Conservation (phyloP, 148 eudicot genomes). For the Bassia scoparia region DNA sequence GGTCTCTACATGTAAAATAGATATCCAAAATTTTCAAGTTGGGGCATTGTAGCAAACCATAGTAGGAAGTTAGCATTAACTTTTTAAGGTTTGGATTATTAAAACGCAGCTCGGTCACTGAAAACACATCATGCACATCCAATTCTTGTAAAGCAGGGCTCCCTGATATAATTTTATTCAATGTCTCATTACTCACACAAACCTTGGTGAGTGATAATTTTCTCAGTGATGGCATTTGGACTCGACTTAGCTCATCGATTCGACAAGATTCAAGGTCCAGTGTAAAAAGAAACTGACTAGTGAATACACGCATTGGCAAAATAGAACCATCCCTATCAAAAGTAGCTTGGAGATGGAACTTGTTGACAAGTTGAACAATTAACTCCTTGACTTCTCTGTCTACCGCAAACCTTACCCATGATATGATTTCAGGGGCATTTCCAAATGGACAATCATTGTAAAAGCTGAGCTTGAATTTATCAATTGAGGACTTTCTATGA, state of each 20-base stretch:
- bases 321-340: too few species aligned
- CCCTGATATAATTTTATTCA: neutral
- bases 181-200: neutral
- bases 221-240: neutral
- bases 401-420: neutral
- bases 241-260: neutral
- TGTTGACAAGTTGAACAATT: neutral
- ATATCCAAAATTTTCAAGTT: neutral
- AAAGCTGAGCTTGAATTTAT: neutral
- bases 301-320: neutral
- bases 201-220: neutral
- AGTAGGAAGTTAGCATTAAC: neutral
- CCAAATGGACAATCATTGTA: too few species aligned
- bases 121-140: rapidly evolving
- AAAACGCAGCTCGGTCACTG: neutral
- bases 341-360: too few species aligned
- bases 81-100: neutral
- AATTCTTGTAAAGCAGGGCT: slow-evolving; percentile 9
- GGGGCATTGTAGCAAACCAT: neutral
- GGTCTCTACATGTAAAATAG: neutral
- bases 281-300: neutral
- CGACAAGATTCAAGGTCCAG: neutral
- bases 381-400: neutral
- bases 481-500: neutral
- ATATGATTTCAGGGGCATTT: too few species aligned